Percentiles rank a stretch among this genome's conserved stretches.
Evolutionary conservation across 345 rosid species (phyloP).

Genomic region (Moricandia moricandioides): DNA sequence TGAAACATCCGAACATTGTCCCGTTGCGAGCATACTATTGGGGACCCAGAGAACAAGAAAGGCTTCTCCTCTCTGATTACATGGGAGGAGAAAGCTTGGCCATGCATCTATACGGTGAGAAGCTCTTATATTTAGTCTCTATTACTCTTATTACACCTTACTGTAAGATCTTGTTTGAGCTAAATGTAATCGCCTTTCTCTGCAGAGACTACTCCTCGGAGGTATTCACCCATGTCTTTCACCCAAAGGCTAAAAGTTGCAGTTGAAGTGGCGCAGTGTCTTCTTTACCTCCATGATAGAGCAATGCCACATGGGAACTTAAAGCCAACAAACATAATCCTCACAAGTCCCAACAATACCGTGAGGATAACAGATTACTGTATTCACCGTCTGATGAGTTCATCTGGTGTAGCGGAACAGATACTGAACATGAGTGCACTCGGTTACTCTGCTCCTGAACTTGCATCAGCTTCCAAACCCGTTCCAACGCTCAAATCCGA

Average conservation of each 20-base stretch:
- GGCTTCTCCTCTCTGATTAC: slow-evolving; percentile 86
- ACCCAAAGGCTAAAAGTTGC: slow-evolving; percentile 76
- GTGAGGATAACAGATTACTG: slow-evolving; percentile 70
- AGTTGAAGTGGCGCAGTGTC: slow-evolving; percentile 70
- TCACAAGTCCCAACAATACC: slow-evolving; percentile 49
- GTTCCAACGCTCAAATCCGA: slow-evolving; percentile 70
- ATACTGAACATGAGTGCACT: slow-evolving; percentile 85
- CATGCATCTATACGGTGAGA: slow-evolving; percentile 85
- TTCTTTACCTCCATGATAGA: slow-evolving; percentile 77
- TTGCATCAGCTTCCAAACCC: slow-evolving; percentile 62
- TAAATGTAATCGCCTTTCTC: neutral
- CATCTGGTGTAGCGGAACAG: slow-evolving; percentile 84
- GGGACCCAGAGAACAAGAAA: slow-evolving; percentile 95
- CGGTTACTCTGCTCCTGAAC: slow-evolving; percentile 92
- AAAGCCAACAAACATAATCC: slow-evolving; percentile 79
- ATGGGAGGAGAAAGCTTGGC: slow-evolving; percentile 89
- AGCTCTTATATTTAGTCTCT: neutral
- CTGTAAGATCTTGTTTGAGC: neutral
- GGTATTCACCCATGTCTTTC: slow-evolving; percentile 73
- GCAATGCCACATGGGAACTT: slow-evolving; percentile 84
- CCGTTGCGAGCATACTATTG: slow-evolving; percentile 87
- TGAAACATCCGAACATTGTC: slow-evolving; percentile 70
- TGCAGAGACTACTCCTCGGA: slow-evolving; percentile 91
- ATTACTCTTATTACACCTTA: neutral
- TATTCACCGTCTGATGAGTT: slow-evolving; percentile 83